These are phyloP conservation scores for Tylopilus subfusipes DNA, from an alignment of 768 basidiomycete species.

Conservation along the genomic window DNA sequence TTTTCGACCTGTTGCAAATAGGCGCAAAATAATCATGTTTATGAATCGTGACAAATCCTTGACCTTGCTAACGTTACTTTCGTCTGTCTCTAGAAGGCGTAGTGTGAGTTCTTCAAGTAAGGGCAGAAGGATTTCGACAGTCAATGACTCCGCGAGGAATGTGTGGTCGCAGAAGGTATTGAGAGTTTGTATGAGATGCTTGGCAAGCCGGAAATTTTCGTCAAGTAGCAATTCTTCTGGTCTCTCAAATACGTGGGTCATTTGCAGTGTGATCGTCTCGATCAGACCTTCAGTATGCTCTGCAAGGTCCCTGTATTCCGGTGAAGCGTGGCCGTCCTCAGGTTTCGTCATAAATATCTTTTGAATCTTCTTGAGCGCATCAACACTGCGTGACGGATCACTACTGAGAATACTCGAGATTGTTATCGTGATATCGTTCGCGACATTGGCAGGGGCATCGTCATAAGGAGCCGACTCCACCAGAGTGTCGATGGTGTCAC, in stretches of 20 bases:
- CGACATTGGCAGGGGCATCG: slow-evolving; percentile 9
- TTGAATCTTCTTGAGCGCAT: slow-evolving; percentile 91
- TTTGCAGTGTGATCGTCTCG: slow-evolving; percentile 86
- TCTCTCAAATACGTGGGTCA: slow-evolving; percentile 88
- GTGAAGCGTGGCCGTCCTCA: slow-evolving; percentile 64
- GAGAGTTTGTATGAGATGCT: slow-evolving; percentile 95
- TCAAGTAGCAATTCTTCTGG: slow-evolving; percentile 68
- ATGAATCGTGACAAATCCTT: slow-evolving; percentile 95
- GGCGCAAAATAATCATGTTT: slow-evolving; percentile 94
- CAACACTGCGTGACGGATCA: slow-evolving; percentile 82
- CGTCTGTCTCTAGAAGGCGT: slow-evolving; percentile 91
- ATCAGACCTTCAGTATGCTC: slow-evolving; percentile 81
- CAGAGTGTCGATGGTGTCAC: slow-evolving; percentile 30
- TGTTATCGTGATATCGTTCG: slow-evolving; percentile 69
- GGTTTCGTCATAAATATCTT: slow-evolving; percentile 76
- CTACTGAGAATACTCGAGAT: slow-evolving; percentile 89
- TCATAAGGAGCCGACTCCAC: slow-evolving; percentile 32
- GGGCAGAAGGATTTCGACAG: slow-evolving; percentile 77
- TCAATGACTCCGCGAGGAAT: slow-evolving; percentile 82
- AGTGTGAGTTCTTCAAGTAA: slow-evolving; percentile 90
- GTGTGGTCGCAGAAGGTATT: slow-evolving; percentile 93
- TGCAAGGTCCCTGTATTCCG: slow-evolving; percentile 73
- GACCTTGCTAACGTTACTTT: slow-evolving; percentile 75
- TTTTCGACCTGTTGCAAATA: slow-evolving; percentile 86
- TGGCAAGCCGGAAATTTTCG: slow-evolving; percentile 89